Percentiles rank a stretch among this genome's conserved stretches.
These are phyloP conservation scores for Agaricus blazei DNA, from an alignment of 768 basidiomycete species.

Conservation along the genomic window DNA sequence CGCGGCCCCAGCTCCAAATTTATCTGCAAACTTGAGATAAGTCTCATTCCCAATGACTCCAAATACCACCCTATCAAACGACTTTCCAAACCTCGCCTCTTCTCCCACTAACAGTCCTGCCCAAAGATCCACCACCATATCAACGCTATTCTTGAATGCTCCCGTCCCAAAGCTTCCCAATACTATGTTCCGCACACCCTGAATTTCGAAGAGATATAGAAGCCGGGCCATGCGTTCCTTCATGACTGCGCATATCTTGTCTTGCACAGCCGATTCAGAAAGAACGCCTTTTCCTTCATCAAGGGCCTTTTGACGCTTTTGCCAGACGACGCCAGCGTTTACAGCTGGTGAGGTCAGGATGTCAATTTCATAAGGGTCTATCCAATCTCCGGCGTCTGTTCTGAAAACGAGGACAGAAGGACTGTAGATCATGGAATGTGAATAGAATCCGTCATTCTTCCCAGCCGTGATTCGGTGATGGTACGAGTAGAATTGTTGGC, in stretches of 20 bases:
- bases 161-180: conserved; percentile 78
- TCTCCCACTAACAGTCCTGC: conserved; percentile 45
- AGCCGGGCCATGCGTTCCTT: conserved; percentile 67
- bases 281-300: not conserved
- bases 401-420: conserved; percentile 55
- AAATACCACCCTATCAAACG: conserved; percentile 63
- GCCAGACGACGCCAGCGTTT: conserved; percentile 45
- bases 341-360: conserved; percentile 66
- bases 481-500: conserved; percentile 51
- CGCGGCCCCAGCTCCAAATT: conserved; percentile 10
- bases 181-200: conserved; percentile 52
- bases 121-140: conserved; percentile 58
- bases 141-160: conserved; percentile 59
- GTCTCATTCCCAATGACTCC: conserved; percentile 37
- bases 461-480: conserved; percentile 36
- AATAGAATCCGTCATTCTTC: conserved; percentile 52
- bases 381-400: conserved; percentile 50
- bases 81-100: conserved; percentile 45
- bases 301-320: conserved; percentile 2
- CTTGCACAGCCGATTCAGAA: conserved; percentile 15
- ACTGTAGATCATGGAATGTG: conserved; percentile 69
- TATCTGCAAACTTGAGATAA: conserved; percentile 18
- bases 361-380: conserved; percentile 53
- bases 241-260: conserved; percentile 38
- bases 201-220: conserved; percentile 54